These are phyloP conservation scores for grape (Vitis vinifera) DNA, from an alignment of 164 flowering plant genomes.

Conservation along the genomic window ASM3070453v1 NC_081812.1:22244001-22244500, in stretches of 20 bases:
- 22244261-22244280: background rate
- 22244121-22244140: background rate
- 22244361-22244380: background rate
- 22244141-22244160: background rate
- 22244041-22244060: background rate
- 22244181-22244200: too few species aligned
- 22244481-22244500: background rate
- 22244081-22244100: background rate
- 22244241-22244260: background rate
- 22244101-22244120: background rate
- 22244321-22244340: constrained; percentile 1
- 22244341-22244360: background rate
- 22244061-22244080: background rate
- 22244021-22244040: background rate
- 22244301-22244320: background rate
- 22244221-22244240: too few species aligned
- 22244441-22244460: too few species aligned
- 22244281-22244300: background rate
- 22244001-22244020: background rate
- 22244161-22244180: too few species aligned
- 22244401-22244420: background rate
- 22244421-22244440: background rate
- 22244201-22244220: too few species aligned
- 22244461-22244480: background rate
- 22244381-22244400: background rate